phyloP scores from a whole-genome alignment of 208 protist genomes.

The Phytomonas sp. region DNA sequence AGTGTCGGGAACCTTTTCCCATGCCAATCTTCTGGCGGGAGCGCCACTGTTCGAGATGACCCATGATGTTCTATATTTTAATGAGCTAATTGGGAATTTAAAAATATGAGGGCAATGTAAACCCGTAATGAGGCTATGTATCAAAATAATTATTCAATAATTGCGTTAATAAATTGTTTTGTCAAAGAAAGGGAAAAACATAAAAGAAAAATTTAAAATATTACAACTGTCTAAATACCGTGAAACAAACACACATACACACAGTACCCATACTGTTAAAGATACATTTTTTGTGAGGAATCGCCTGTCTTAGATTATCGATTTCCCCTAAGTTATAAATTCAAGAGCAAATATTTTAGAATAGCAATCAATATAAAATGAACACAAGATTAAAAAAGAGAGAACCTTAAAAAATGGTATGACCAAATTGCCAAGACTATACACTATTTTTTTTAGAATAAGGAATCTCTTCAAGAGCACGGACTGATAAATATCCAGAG shows the following conservation, averaged over 20 bases:
- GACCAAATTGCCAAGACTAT: conserved; percentile 29
- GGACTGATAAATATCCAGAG: background rate
- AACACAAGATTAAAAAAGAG: conserved; percentile 2
- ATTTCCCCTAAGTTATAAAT: conserved; percentile 6
- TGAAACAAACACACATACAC: background rate
- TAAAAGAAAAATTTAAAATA: conserved; percentile 1
- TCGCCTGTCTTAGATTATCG: background rate
- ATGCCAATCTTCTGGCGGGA: conserved; percentile 90
- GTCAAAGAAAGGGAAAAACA: conserved; percentile 1
- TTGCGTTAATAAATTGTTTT: background rate
- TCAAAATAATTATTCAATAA: conserved; percentile 13
- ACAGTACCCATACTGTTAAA: too few relatives aligned
- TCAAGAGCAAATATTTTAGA: conserved; percentile 4
- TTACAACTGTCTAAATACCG: background rate
- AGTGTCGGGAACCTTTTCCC: conserved; percentile 84
- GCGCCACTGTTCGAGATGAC: conserved; percentile 89
- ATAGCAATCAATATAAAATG: conserved; percentile 6
- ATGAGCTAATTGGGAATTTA: conserved; percentile 5
- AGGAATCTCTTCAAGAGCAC: conserved; percentile 15
- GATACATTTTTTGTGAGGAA: background rate
- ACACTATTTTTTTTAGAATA: conserved; percentile 30
- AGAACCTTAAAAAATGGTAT: conserved; percentile 28
- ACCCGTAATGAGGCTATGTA: conserved; percentile 2
- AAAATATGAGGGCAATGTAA: conserved; percentile 13
- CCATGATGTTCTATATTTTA: conserved; percentile 34